Evolutionary conservation across 2,329 filamentous ascomycete genomes (phyloP).

Genomic region (Colletotrichum lentis): DNA sequence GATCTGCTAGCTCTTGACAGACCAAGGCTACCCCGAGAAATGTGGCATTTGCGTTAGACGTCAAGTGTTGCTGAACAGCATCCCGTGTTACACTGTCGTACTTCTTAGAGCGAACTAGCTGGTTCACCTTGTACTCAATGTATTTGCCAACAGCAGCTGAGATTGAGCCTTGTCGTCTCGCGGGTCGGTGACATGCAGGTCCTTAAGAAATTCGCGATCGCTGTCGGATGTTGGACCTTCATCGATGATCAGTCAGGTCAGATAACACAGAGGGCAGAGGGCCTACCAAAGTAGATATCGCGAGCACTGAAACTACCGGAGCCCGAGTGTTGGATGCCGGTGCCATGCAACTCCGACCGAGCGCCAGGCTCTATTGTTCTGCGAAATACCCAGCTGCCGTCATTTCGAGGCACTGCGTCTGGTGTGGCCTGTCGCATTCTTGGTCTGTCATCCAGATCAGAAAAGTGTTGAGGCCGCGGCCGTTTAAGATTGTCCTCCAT

Average conservation of each 20-base stretch:
- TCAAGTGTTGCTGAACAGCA: constrained; percentile 45
- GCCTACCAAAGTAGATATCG: neutral
- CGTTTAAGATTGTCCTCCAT: neutral
- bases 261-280: no score
- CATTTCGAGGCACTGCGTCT: neutral
- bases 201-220: neutral
- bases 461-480: no score
- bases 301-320: no score
- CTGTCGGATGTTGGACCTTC: neutral
- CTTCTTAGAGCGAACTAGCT: no score
- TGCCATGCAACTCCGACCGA: neutral
- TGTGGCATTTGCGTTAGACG: constrained; percentile 48
- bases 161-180: constrained; percentile 44
- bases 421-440: neutral
- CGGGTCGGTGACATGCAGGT: constrained; percentile 43
- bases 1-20: constrained; percentile 32
- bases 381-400: neutral
- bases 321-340: neutral
- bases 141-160: no score
- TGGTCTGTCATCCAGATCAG: neutral
- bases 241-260: no score
- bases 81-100: constrained; percentile 31
- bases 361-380: neutral
- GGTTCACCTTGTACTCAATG: no score
- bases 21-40: constrained; percentile 51